Percentiles rank a stretch among this genome's conserved stretches.
Evolutionary conservation across 202 grass and related monocot genomes (phyloP).

Genomic region (Musa balbisiana): DNA sequence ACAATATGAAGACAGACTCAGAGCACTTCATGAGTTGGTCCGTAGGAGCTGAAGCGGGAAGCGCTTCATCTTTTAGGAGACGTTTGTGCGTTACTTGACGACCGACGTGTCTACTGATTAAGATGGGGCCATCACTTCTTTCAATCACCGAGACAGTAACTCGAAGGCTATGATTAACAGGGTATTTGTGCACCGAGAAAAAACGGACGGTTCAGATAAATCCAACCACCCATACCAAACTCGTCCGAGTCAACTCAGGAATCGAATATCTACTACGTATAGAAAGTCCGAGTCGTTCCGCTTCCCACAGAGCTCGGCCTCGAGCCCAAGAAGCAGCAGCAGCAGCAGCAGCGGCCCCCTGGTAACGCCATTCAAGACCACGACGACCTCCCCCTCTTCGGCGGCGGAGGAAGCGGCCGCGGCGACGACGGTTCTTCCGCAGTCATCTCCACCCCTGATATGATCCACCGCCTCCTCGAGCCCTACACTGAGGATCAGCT

Average conservation of each 20-base stretch:
- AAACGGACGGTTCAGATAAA: no score
- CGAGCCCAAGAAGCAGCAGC: background rate
- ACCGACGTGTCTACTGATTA: no score
- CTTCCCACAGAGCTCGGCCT: background rate
- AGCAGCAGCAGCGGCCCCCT: background rate
- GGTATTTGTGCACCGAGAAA: no score
- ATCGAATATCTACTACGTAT: background rate
- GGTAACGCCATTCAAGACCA: background rate
- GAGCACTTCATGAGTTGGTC: no score
- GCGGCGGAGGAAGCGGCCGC: background rate
- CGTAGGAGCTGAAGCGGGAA: no score
- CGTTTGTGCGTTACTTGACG: no score
- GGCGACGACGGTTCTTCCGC: background rate
- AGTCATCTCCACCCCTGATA: background rate
- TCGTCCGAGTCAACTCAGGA: background rate
- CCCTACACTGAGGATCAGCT: slow-evolving; percentile 3
- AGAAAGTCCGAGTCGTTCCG: no score
- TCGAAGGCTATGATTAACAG: no score
- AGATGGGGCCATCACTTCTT: no score
- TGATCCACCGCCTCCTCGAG: background rate
- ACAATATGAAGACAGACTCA: no score
- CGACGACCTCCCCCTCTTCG: background rate
- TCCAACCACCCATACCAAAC: background rate
- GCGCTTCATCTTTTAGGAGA: no score
- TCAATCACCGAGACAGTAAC: no score